Evolutionary conservation across 306 rosid genomes (phyloP).

Genomic region (Rosa persica): DNA sequence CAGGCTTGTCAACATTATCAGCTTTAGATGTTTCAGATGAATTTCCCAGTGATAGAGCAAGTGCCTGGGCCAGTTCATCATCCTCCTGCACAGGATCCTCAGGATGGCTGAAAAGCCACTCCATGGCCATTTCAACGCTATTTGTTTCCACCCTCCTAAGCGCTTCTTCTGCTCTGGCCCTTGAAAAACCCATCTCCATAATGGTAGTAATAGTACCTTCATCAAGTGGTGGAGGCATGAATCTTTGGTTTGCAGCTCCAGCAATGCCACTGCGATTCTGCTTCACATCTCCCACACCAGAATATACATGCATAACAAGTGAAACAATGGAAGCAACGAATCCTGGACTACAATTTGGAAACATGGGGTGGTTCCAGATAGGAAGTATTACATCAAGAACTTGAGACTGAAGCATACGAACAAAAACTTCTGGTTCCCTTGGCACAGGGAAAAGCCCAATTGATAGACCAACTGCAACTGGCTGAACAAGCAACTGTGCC

Average conservation of each 20-base stretch:
- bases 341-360: constrained; percentile 70
- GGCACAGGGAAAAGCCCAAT: constrained; percentile 97
- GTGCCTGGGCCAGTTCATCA: constrained; percentile 97
- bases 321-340: constrained; percentile 87
- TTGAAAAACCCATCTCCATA: constrained; percentile 95
- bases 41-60: constrained; percentile 88
- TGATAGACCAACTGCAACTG: constrained; percentile 93
- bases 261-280: constrained; percentile 64
- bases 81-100: constrained; percentile 99
- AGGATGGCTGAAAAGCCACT: constrained; percentile 90
- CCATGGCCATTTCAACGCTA: constrained; percentile 99
- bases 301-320: constrained; percentile 80
- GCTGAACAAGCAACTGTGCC: constrained; percentile 89
- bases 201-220: constrained; percentile 87
- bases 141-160: constrained; percentile 91
- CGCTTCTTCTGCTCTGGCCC: constrained; percentile 99
- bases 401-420: constrained; percentile 94
- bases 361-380: constrained; percentile 88
- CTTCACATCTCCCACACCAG: constrained; percentile 97
- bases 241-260: constrained; percentile 70
- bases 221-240: constrained; percentile 88
- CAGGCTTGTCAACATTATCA: constrained; percentile 71
- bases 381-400: constrained; percentile 90
- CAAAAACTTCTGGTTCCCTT: constrained; percentile 95
- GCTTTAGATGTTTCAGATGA: constrained; percentile 83